Conservation (phyloP, 805 yeast genomes). For the Myxozyma neglecta region DNA sequence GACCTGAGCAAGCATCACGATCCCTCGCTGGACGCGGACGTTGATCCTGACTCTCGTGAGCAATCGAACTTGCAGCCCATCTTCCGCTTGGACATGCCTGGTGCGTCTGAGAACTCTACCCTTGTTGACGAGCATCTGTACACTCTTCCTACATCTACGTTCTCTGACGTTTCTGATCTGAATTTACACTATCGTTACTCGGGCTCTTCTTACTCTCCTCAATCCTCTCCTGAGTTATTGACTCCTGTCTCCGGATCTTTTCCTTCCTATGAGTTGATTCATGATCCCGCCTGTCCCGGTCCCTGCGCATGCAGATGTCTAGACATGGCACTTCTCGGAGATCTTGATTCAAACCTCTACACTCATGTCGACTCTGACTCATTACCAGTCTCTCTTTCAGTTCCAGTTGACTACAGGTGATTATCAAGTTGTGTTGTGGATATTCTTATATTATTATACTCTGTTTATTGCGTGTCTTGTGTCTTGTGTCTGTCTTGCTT, state of each 20-base stretch:
- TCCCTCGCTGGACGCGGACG: neutral
- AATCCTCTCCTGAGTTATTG: slow-evolving; percentile 21
- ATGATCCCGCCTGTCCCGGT: slow-evolving; percentile 4
- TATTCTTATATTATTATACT: neutral
- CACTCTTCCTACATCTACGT: neutral
- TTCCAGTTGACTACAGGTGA: neutral
- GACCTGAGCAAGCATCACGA: neutral
- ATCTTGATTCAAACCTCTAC: neutral
- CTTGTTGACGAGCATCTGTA: slow-evolving; percentile 2
- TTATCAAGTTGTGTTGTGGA: neutral
- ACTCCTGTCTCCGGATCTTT: slow-evolving; percentile 22
- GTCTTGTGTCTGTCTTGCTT: neutral
- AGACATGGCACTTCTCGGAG: neutral
- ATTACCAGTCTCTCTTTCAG: too few relatives aligned
- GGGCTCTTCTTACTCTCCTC: slow-evolving; percentile 13
- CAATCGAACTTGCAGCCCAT: neutral
- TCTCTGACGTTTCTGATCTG: slow-evolving; percentile 1
- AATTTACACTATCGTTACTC: neutral
- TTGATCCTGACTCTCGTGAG: neutral
- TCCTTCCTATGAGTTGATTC: slow-evolving; percentile 9
- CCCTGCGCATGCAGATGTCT: slow-evolving; percentile 2
- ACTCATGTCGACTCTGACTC: too few relatives aligned
- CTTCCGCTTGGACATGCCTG: slow-evolving; percentile 2
- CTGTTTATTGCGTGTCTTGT: neutral
- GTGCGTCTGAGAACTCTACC: neutral